These are phyloP conservation scores for Candolleomyces eurysporus DNA, from an alignment of 768 basidiomycete genomes.

Conservation along the genomic window DNA sequence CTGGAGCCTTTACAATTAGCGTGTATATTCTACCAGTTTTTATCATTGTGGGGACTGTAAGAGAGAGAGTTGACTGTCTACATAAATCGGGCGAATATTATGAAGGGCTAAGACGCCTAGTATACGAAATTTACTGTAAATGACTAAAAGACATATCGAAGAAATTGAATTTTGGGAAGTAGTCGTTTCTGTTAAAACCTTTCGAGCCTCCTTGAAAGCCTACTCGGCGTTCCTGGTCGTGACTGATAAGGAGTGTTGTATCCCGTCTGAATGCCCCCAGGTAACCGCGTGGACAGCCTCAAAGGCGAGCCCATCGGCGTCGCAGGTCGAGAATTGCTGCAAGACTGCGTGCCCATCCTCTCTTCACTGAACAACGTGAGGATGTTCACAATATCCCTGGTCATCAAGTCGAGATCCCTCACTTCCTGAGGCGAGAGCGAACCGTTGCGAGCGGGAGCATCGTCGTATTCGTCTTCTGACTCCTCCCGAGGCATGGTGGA, in stretches of 20 bases:
- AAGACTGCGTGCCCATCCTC: slow-evolving; percentile 53
- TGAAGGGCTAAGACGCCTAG: too few relatives aligned
- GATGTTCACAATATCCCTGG: slow-evolving; percentile 70
- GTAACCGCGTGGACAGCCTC: slow-evolving; percentile 33
- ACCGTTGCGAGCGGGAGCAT: slow-evolving; percentile 52
- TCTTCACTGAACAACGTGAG: slow-evolving; percentile 72
- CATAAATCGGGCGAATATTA: not conserved
- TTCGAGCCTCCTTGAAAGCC: slow-evolving; percentile 37
- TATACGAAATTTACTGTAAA: too few relatives aligned
- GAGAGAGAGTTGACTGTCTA: not conserved
- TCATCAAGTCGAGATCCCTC: slow-evolving; percentile 71
- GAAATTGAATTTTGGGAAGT: too few relatives aligned
- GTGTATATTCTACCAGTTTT: too few relatives aligned
- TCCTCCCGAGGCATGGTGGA: slow-evolving; percentile 42
- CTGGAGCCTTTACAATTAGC: too few relatives aligned
- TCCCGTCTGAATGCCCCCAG: slow-evolving; percentile 45
- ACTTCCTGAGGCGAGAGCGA: slow-evolving; percentile 68
- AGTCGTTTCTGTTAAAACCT: too few relatives aligned
- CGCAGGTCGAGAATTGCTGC: slow-evolving; percentile 60
- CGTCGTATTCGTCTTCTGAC: slow-evolving; percentile 49
- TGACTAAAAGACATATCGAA: too few relatives aligned
- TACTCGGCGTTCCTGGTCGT: slow-evolving; percentile 64
- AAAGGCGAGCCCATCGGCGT: slow-evolving; percentile 46
- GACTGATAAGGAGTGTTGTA: slow-evolving; percentile 60
- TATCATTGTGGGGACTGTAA: too few relatives aligned